A percentile compares a stretch with the other conserved stretches of the same genome.
phyloP scores from a whole-genome alignment of 192 early-diverging fungal species.

The Dimargaris cristalligena region DNA sequence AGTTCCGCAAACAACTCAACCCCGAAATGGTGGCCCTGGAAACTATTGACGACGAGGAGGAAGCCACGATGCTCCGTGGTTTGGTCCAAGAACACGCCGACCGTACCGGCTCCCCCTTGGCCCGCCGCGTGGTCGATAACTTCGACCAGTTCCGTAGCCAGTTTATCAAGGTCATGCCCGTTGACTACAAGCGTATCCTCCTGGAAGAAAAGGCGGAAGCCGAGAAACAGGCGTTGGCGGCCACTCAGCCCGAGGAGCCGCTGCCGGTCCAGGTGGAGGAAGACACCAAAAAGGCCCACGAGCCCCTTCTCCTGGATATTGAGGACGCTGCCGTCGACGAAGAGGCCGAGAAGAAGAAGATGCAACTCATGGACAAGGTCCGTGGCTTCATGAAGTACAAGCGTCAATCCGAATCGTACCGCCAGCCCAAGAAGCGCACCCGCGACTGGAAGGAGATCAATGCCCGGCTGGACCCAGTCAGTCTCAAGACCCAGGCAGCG shows the following conservation, averaged over 20 bases:
- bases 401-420: slow-evolving; percentile 73
- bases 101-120: slow-evolving; percentile 66
- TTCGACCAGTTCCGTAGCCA: slow-evolving; percentile 52
- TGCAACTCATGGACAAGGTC: slow-evolving; percentile 76
- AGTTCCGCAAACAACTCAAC: slow-evolving; percentile 61
- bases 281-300: slow-evolving; percentile 24
- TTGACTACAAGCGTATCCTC: slow-evolving; percentile 75
- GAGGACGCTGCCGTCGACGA: slow-evolving; percentile 80
- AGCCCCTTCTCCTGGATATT: slow-evolving; percentile 61
- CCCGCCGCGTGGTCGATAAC: slow-evolving; percentile 46
- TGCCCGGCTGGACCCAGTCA: slow-evolving; percentile 56
- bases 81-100: slow-evolving; percentile 67
- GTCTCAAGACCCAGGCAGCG: slow-evolving; percentile 83
- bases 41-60: slow-evolving; percentile 55
- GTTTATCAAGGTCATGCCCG: slow-evolving; percentile 88
- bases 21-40: slow-evolving; percentile 83
- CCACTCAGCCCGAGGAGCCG: slow-evolving; percentile 18
- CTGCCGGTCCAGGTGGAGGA: slow-evolving; percentile 20
- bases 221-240: slow-evolving; percentile 7
- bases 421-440: slow-evolving; percentile 60
- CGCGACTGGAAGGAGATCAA: slow-evolving; percentile 94
- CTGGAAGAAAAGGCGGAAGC: slow-evolving; percentile 37
- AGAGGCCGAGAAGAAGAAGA: slow-evolving; percentile 45
- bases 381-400: slow-evolving; percentile 91
- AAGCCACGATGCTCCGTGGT: slow-evolving; percentile 53